Conservation (phyloP, 2,329 filamentous ascomycete genomes). For the Epichloe typhina region DNA sequence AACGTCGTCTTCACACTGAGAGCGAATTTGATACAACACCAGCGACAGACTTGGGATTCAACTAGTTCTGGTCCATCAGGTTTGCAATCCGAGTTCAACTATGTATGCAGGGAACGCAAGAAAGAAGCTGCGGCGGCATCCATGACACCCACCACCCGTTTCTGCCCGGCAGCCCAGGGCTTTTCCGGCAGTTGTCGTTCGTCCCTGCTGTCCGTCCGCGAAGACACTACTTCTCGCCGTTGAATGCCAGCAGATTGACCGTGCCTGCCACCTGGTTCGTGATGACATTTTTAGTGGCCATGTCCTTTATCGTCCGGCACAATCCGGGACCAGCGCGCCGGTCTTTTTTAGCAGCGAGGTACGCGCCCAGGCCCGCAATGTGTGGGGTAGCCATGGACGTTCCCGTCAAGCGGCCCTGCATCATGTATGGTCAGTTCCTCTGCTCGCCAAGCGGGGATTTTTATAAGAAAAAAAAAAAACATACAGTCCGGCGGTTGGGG, state of each 20-base stretch:
- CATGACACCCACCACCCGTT: too few species aligned
- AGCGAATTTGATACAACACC: too few species aligned
- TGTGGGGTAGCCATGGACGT: slow-evolving; percentile 35
- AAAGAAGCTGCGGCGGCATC: too few species aligned
- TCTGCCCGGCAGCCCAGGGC: too few species aligned
- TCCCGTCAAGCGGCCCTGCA: slow-evolving; percentile 23
- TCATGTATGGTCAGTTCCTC: neutral
- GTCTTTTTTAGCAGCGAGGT: neutral
- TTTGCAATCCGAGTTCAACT: too few species aligned
- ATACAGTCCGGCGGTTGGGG: slow-evolving; percentile 23
- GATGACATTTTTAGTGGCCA: slow-evolving; percentile 26
- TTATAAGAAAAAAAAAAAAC: slow-evolving; percentile 7
- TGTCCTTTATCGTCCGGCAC: slow-evolving; percentile 27
- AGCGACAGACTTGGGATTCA: too few species aligned
- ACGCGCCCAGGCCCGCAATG: slow-evolving; percentile 24
- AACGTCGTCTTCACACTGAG: too few species aligned
- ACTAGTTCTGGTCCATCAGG: too few species aligned
- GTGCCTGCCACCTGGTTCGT: slow-evolving; percentile 26
- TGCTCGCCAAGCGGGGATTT: too few species aligned
- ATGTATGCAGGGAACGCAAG: too few species aligned
- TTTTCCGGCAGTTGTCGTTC: too few species aligned
- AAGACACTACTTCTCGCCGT: slow-evolving; percentile 22
- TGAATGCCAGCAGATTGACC: slow-evolving; percentile 39
- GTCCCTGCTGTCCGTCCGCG: neutral
- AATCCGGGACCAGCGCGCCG: slow-evolving; percentile 29